Conservation (phyloP, 805 yeast genomes). For the Saturnispora zaruensis region DNA sequence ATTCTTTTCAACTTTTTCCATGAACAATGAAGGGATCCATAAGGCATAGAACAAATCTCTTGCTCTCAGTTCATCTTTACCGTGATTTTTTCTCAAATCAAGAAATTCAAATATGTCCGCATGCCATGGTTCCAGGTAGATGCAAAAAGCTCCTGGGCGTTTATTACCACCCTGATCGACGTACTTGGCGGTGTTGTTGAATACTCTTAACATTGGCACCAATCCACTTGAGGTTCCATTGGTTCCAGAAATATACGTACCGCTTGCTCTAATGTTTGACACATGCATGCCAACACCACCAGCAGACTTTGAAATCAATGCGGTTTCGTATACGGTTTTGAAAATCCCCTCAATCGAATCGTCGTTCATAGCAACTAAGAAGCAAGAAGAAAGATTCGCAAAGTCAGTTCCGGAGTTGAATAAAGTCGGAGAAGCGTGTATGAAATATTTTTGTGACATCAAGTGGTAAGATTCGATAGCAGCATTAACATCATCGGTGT, state of each 20-base stretch:
- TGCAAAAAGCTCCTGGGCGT: conserved; percentile 95
- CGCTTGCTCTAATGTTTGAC: conserved; percentile 78
- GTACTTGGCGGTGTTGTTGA: conserved; percentile 91
- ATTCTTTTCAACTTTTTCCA: conserved; percentile 77
- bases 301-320: conserved; percentile 86
- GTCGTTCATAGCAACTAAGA: conserved; percentile 81
- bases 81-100: conserved; percentile 86
- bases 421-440: conserved; percentile 92
- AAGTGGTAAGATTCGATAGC: conserved; percentile 77
- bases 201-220: conserved; percentile 94
- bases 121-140: conserved; percentile 97
- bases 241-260: conserved; percentile 83
- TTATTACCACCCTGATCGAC: conserved; percentile 98
- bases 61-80: conserved; percentile 89
- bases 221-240: conserved; percentile 90
- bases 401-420: conserved; percentile 88
- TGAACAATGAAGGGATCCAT: conserved; percentile 93
- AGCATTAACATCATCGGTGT: conserved; percentile 53
- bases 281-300: conserved; percentile 94
- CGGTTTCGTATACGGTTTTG: conserved; percentile 79
- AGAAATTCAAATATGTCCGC: conserved; percentile 80
- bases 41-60: conserved; percentile 88
- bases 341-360: conserved; percentile 96
- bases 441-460: conserved; percentile 82
- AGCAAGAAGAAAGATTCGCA: conserved; percentile 86